These are phyloP conservation scores for Didymella keratinophila DNA, from an alignment of 2,329 filamentous ascomycete genomes.

Conservation along the genomic window DNA sequence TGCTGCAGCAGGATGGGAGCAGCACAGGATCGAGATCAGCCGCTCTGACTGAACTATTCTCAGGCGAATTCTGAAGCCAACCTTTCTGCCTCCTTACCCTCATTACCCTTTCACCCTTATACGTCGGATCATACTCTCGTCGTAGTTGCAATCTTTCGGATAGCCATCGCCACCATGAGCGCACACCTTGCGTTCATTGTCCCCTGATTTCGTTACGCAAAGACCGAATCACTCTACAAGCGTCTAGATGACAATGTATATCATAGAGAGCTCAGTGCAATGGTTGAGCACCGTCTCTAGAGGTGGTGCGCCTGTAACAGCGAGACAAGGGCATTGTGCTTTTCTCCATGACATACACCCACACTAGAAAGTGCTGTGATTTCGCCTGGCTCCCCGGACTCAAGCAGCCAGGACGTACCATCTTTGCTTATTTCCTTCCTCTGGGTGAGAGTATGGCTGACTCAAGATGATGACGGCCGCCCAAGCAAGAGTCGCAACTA, in stretches of 20 bases:
- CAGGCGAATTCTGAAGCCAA: slow-evolving; percentile 35
- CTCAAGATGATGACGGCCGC: too few species aligned
- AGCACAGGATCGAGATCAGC: too few species aligned
- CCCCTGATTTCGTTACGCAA: slow-evolving; percentile 39
- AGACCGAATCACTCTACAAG: slow-evolving; percentile 30
- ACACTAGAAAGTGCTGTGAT: too few species aligned
- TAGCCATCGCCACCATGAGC: slow-evolving; percentile 65
- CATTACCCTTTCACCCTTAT: not conserved
- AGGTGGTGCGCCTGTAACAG: too few species aligned
- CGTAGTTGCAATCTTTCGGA: slow-evolving; percentile 53
- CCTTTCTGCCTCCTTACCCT: not conserved
- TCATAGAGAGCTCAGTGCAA: not conserved
- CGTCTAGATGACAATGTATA: slow-evolving; percentile 30
- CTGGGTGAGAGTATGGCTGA: too few species aligned
- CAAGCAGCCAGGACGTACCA: too few species aligned
- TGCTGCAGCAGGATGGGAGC: slow-evolving; percentile 35
- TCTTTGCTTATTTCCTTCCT: too few species aligned
- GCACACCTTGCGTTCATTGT: slow-evolving; percentile 31
- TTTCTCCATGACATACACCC: too few species aligned
- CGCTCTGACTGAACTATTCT: not conserved
- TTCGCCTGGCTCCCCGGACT: too few species aligned
- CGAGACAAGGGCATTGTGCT: too few species aligned
- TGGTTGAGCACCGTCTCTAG: too few species aligned
- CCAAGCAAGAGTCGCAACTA: too few species aligned
- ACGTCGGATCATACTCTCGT: slow-evolving; percentile 30